Percentiles rank a stretch among this genome's conserved stretches.
Evolutionary conservation across 257 asterid species (phyloP).

Genomic region (Solanum verrucosum): DNA sequence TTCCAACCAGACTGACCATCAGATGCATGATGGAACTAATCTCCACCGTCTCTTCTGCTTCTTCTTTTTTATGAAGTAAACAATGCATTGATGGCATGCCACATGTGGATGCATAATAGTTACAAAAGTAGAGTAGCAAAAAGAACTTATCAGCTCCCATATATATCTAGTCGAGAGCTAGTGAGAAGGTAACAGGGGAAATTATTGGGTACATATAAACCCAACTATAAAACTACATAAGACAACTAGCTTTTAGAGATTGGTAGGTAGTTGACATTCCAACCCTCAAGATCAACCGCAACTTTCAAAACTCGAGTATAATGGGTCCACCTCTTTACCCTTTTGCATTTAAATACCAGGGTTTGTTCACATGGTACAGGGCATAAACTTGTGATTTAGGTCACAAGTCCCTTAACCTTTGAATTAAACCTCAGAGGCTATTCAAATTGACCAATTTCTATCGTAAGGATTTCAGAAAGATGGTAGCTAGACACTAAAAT

Average conservation of each 20-base stretch:
- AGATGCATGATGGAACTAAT: not conserved
- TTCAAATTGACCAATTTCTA: not conserved
- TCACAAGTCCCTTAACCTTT: not conserved
- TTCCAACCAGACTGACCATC: not conserved
- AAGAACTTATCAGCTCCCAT: not conserved
- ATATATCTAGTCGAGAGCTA: not conserved
- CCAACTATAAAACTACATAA: not conserved
- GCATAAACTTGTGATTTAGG: not conserved
- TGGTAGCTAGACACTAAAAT: not conserved
- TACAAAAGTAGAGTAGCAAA: not conserved
- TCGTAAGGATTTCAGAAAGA: not conserved
- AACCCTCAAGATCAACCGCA: not conserved
- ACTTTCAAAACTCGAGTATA: not conserved
- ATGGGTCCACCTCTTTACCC: not conserved
- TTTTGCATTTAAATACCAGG: not conserved
- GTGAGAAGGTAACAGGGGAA: not conserved
- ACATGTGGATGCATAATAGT: not conserved
- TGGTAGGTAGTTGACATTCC: not conserved
- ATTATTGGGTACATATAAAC: not conserved
- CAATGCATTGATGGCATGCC: not conserved
- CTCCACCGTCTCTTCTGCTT: not conserved
- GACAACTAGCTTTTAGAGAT: not conserved
- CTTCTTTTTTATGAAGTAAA: not conserved
- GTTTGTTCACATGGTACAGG: not conserved
- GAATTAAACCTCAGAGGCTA: not conserved